Conservation (phyloP, 129 eudicot genomes). For the Arctium minus region DNA sequence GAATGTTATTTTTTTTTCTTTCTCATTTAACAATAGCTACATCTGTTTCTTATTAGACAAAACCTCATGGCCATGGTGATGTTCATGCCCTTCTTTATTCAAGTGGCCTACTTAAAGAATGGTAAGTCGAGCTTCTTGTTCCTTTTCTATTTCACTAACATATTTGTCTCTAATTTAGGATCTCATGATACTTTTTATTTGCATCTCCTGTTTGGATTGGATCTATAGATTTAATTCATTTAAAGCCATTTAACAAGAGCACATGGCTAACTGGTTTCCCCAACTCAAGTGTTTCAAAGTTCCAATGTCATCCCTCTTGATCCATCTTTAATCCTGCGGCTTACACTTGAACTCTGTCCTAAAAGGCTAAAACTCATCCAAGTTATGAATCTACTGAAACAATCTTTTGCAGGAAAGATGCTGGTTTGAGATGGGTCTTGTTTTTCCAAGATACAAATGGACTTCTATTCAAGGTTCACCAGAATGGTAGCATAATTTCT, state of each 20-base stretch:
- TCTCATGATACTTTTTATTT: not conserved
- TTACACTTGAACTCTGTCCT: not conserved
- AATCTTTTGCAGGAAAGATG: conserved; percentile 68
- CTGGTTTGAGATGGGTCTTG: conserved; percentile 88
- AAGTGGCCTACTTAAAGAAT: conserved; percentile 78
- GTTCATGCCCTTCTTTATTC: conserved; percentile 93
- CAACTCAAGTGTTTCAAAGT: not conserved
- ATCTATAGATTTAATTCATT: not conserved
- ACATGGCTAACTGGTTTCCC: not conserved
- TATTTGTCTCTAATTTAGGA: not conserved
- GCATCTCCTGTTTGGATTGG: not conserved
- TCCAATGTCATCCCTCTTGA: not conserved
- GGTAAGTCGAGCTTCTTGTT: conserved; percentile 41
- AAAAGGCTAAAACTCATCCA: not conserved
- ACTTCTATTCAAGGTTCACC: conserved; percentile 86
- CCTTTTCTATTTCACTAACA: not conserved
- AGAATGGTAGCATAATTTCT: conserved; percentile 1
- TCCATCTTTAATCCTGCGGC: not conserved
- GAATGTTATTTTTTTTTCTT: not conserved
- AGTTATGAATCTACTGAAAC: not conserved
- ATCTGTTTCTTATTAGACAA: conserved; percentile 47
- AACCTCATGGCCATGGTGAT: conserved; percentile 99
- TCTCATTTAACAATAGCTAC: not conserved
- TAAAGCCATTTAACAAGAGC: not conserved
- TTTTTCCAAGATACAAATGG: conserved; percentile 99